Conservation (phyloP, 1,284 basidiomycete genomes). For the Omphalotus olearius region DNA sequence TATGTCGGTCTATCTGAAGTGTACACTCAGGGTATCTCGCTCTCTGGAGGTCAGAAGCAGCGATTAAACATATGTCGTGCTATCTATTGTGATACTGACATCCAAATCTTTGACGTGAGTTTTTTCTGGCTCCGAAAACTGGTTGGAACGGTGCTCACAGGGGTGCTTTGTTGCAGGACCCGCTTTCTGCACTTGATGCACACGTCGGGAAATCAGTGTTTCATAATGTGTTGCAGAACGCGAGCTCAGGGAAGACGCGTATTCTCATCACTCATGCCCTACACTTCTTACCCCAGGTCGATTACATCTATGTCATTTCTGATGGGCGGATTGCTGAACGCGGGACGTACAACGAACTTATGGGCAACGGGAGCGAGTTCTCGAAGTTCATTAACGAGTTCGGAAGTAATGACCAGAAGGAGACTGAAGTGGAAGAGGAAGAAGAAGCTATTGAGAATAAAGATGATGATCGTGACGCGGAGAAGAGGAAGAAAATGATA, state of each 20-base stretch:
- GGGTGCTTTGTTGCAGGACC: slow-evolving; percentile 44
- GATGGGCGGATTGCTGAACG: slow-evolving; percentile 75
- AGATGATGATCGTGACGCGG: slow-evolving; percentile 28
- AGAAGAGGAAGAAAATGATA: slow-evolving; percentile 34
- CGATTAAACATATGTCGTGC: slow-evolving; percentile 77
- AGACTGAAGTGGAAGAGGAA: slow-evolving; percentile 26
- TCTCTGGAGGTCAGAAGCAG: slow-evolving; percentile 82
- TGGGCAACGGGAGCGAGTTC: slow-evolving; percentile 65
- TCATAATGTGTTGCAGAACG: slow-evolving; percentile 74
- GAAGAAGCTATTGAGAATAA: slow-evolving; percentile 24
- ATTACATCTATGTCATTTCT: slow-evolving; percentile 67
- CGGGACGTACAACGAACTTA: slow-evolving; percentile 71
- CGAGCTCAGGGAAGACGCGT: slow-evolving; percentile 63
- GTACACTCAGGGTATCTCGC: slow-evolving; percentile 59
- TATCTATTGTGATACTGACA: slow-evolving; percentile 82
- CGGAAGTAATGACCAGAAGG: slow-evolving; percentile 39
- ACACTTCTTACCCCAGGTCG: slow-evolving; percentile 76
- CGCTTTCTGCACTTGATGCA: slow-evolving; percentile 76
- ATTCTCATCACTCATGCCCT: slow-evolving; percentile 83
- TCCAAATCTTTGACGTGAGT: slow-evolving; percentile 76
- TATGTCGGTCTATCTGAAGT: slow-evolving; percentile 3
- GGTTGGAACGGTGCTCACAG: background rate
- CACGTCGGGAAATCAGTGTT: slow-evolving; percentile 88
- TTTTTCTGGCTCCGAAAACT: background rate
- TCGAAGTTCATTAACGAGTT: slow-evolving; percentile 67